Base-by-base conservation (phyloP, 176 grass and related monocot species). In the Miscanthus lutarioriparius region DNA sequence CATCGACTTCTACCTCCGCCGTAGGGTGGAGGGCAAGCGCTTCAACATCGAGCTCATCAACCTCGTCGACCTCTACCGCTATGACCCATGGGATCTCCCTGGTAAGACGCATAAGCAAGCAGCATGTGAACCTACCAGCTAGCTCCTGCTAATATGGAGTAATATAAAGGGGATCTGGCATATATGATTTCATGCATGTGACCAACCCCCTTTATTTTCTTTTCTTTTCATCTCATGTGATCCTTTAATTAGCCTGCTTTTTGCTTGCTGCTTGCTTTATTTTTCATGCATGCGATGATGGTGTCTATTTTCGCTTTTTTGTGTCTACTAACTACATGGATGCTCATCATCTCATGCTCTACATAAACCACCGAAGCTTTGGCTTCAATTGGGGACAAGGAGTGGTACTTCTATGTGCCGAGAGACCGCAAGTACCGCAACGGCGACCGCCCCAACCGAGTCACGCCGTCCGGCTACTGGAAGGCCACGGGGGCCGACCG, bases 1-100 rank as follows among this genome's bases (percentile, higher is more conserved):
- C 40, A 96, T 99, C 87, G 96, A 96, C 80, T 99, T 96, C 91
- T 99, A 99, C 89, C 96, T 99, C 74, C 91, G 96, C 74, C 90
- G 93, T 44, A 95, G 93, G 79, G 96, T 99, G 12, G 93, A 98
- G 86, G 93, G 93, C 20, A 98, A 89, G 68, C 82, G 86, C 80
- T 98, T 98, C 91, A 95, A 98, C 83, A 83, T 95, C 64, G 96
- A 98, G 79, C 87, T 98, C 88, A 93, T 98, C 89, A 86, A 81
- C 76, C 85, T 82, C 20, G 87, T 95, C 64, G 91, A 98, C 77
- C 93, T 98, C 77, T 98, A 98, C 85, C 91, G 91, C 83, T 93
- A 93, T 64, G 96, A 98, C 83, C 96, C 96, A 39, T 98, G 96
- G 83, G 96, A 98, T 85, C 93, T 98, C 62, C 96, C 96, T 27